Base-by-base conservation (phyloP, 208 protist genomes). In the Acanthamoeba sp. region DNA sequence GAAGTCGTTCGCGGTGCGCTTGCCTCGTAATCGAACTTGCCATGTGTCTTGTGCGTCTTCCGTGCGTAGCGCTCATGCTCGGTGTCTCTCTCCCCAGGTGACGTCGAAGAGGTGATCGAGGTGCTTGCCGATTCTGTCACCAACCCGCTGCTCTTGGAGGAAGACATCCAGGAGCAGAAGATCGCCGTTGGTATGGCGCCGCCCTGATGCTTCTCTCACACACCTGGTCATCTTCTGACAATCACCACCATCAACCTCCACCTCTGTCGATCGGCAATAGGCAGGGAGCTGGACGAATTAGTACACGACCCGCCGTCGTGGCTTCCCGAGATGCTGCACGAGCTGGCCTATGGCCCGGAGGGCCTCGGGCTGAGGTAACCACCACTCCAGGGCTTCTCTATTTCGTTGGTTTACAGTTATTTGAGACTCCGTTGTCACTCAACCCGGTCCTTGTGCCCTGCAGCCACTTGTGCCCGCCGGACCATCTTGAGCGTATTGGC, bases 61-160 rank as follows among this genome's bases (percentile, higher is more conserved):
- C 6, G 1, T 6, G 1, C 27, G n/a, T n/a, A n/a, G n/a, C n/a
- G n/a, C n/a, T n/a, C n/a, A n/a, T 40, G 40, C 12, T 24, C 36
- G 36, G 71, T 24, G 12, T 29, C 2, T 50, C 10, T n/a, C n/a
- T n/a, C n/a, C n/a, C 10, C 22, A 66, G 57, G 40, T 20, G 57
- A 92, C 29, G 55, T 93, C 6, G 42, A 66, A 16, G 87, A 84
- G 57, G 71, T 80, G 14, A 27, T 95, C 24, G 85, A 93, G 14
- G 48, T 95, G 73, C 94, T 95, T 16, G 94, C 94, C 40, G 87
- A 95, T 20, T 82, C 69, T 16, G 55, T 84, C 62, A 88, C 80
- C 29, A n/a, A 29, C 32, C 85, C 85, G 29, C 78, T 82, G n/a
- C 73, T 93, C 55, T 6, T 88, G 6, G 36, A 92, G 59, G 89